These are phyloP conservation scores for Sclerotinia sclerotiorum DNA, from an alignment of 2,329 filamentous ascomycete species.

Conservation along the genomic window DNA sequence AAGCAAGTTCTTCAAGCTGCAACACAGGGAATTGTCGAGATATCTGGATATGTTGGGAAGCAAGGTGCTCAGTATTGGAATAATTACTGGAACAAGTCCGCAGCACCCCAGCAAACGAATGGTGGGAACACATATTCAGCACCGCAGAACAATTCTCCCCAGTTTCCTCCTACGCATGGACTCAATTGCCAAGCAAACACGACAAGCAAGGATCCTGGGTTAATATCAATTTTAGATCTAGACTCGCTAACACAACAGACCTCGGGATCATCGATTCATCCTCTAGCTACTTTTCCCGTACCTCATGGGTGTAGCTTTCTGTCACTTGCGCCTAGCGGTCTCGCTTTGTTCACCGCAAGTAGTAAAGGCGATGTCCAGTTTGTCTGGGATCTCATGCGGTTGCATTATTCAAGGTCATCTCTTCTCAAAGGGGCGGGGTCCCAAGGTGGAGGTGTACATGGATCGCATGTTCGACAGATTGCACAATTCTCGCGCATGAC, in stretches of 20 bases:
- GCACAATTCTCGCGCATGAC: conserved; percentile 90
- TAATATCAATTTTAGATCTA: conserved; percentile 74
- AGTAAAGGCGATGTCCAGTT: conserved; percentile 81
- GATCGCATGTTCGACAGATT: conserved; percentile 73
- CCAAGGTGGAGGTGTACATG: conserved; percentile 43
- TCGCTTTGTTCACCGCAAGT: conserved; percentile 75
- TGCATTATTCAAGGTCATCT: conserved; percentile 62
- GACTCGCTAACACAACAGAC: conserved; percentile 55
- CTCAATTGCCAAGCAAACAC: conserved; percentile 51
- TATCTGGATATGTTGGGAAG: conserved; percentile 73
- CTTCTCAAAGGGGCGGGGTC: conserved; percentile 52
- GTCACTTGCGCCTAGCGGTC: conserved; percentile 72
- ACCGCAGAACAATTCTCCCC: conserved; percentile 40
- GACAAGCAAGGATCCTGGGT: conserved; percentile 63
- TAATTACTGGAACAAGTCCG: conserved; percentile 70
- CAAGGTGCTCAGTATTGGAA: conserved; percentile 77
- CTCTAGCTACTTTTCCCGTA: conserved; percentile 68
- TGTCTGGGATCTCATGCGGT: conserved; percentile 74
- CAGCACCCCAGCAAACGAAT: conserved; percentile 47
- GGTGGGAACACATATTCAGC: conserved; percentile 41
- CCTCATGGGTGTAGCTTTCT: conserved; percentile 77
- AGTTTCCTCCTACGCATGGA: conserved; percentile 77
- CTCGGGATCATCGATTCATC: conserved; percentile 50
- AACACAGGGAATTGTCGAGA: conserved; percentile 74
- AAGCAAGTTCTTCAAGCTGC: conserved; percentile 78